These are phyloP conservation scores for Closterium sp. DNA, from an alignment of 139 green algal genomes.

Conservation along the genomic window DNA sequence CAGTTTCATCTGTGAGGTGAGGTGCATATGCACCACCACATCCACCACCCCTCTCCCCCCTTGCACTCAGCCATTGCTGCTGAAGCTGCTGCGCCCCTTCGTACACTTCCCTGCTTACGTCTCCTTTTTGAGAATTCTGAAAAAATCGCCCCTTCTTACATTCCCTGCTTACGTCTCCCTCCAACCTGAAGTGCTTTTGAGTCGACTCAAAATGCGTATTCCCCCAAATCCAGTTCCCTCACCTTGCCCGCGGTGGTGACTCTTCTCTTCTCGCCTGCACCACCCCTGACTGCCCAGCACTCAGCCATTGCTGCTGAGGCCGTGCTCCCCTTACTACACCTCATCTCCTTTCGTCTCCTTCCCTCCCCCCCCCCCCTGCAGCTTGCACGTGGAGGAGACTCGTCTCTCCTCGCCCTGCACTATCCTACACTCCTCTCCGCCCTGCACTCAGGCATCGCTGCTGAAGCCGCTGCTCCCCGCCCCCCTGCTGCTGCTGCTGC, in stretches of 20 bases:
- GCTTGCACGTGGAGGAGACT: background rate
- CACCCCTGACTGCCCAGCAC: background rate
- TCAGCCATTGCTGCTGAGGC: background rate
- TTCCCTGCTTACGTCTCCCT: no score
- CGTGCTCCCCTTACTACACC: background rate
- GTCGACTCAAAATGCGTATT: no score
- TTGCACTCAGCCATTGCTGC: no score
- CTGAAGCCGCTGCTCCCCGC: no score
- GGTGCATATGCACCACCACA: no score
- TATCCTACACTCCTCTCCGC: background rate
- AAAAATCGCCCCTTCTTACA: no score
- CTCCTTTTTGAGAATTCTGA: no score
- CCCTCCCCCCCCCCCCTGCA: background rate
- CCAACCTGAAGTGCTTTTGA: no score
- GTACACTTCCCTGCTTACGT: no score
- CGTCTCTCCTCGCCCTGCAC: background rate
- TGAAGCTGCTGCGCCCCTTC: no score
- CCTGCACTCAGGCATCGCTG: background rate
- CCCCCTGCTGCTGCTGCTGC: background rate
- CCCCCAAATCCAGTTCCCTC: no score
- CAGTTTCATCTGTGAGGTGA: background rate
- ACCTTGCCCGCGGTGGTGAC: background rate
- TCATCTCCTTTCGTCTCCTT: background rate
- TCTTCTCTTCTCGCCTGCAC: background rate
- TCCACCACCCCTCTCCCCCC: no score